phyloP scores from a whole-genome alignment of 2,329 filamentous ascomycete genomes.

The Lojkania enalia region DNA sequence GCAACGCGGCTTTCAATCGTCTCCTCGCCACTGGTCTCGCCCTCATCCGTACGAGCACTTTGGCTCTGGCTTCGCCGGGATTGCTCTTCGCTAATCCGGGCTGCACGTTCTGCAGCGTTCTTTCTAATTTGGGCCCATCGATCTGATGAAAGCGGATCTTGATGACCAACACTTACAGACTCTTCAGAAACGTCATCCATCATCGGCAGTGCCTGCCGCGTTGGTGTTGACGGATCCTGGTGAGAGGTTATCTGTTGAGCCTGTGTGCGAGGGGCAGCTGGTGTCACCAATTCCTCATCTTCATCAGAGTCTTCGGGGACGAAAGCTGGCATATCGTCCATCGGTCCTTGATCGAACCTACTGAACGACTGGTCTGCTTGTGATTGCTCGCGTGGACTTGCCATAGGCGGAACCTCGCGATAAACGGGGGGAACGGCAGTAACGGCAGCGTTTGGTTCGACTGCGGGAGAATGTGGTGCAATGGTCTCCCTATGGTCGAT shows the following conservation, averaged over 20 bases:
- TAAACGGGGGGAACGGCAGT: slow-evolving; percentile 26
- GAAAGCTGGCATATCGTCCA: slow-evolving; percentile 85
- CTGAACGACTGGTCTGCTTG: slow-evolving; percentile 66
- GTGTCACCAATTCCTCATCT: slow-evolving; percentile 27
- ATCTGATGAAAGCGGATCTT: slow-evolving; percentile 60
- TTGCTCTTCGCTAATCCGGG: slow-evolving; percentile 68
- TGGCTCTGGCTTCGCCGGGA: slow-evolving; percentile 57
- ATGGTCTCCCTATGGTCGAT: slow-evolving; percentile 20
- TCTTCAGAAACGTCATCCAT: slow-evolving; percentile 43
- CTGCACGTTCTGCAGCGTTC: slow-evolving; percentile 84
- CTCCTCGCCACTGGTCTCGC: slow-evolving; percentile 94
- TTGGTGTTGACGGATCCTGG: slow-evolving; percentile 22
- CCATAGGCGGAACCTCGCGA: slow-evolving; percentile 53
- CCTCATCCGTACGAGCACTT: slow-evolving; percentile 70
- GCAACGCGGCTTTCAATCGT: slow-evolving; percentile 96
- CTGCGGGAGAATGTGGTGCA: slow-evolving; percentile 22
- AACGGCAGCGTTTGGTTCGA: slow-evolving; percentile 31
- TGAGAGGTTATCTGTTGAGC: slow-evolving; percentile 15
- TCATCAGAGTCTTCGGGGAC: slow-evolving; percentile 56
- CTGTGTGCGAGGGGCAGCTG: slow-evolving; percentile 26
- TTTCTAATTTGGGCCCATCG: slow-evolving; percentile 96
- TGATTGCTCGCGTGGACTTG: slow-evolving; percentile 61
- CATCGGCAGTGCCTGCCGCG: slow-evolving; percentile 18
- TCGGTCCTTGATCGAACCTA: slow-evolving; percentile 84
- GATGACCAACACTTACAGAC: slow-evolving; percentile 44